Evolutionary conservation across 768 basidiomycete genomes (phyloP).

Genomic region (Dioszegia aurantiaca): DNA sequence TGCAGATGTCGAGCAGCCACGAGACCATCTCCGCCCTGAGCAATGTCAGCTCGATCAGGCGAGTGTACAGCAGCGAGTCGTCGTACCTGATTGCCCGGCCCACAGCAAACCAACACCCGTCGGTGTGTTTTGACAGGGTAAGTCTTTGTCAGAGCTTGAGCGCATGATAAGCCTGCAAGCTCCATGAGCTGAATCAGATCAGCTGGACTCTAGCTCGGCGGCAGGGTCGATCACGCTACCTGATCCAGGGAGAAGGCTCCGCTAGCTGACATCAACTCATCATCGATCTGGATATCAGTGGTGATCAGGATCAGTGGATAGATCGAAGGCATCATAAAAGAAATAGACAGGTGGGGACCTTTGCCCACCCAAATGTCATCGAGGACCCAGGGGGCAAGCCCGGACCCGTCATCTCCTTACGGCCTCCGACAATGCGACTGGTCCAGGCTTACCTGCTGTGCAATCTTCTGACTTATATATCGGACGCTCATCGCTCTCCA

Average conservation of each 20-base stretch:
- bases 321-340: no score
- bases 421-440: no score
- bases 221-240: constrained; percentile 54
- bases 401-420: no score
- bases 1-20: constrained; percentile 93
- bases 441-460: constrained; percentile 38
- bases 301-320: no score
- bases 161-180: constrained; percentile 89
- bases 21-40: constrained; percentile 82
- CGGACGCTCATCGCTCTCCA: constrained; percentile 39
- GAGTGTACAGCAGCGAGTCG: neutral
- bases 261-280: constrained; percentile 19
- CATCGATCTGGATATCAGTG: constrained; percentile 17
- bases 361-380: no score
- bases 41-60: neutral
- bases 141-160: constrained; percentile 75
- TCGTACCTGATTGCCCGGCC: constrained; percentile 85
- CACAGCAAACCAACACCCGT: constrained; percentile 89
- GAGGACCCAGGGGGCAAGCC: no score
- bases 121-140: constrained; percentile 68
- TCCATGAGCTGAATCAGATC: constrained; percentile 75
- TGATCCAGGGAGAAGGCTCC: constrained; percentile 95
- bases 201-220: neutral
- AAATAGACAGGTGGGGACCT: no score
- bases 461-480: constrained; percentile 47